Percentiles rank a stretch among this genome's conserved stretches.
phyloP scores from a whole-genome alignment of 805 yeast species.

The Kuraishia hungarica region DNA sequence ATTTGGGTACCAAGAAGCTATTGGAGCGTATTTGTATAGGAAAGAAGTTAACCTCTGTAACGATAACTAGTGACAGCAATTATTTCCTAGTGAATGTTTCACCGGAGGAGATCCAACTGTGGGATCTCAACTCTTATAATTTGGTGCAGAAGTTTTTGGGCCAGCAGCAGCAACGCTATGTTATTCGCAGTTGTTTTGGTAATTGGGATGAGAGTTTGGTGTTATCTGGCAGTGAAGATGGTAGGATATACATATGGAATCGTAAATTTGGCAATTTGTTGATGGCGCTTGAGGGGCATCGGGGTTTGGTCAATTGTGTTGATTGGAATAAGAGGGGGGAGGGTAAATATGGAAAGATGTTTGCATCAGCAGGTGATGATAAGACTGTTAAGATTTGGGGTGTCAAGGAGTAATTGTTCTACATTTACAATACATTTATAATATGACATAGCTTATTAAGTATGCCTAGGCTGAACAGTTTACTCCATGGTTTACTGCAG shows the following conservation, averaged over 20 bases:
- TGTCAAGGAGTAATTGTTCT: neutral
- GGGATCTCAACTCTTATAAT: conserved; percentile 60
- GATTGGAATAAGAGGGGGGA: conserved; percentile 48
- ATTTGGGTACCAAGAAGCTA: conserved; percentile 31
- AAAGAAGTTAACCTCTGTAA: conserved; percentile 56
- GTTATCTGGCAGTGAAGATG: conserved; percentile 81
- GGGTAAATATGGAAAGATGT: conserved; percentile 1
- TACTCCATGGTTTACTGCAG: no score
- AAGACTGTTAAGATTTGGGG: conserved; percentile 6
- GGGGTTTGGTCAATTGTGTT: conserved; percentile 64
- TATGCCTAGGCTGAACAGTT: no score
- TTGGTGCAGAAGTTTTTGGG: conserved; percentile 62
- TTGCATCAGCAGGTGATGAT: conserved; percentile 6
- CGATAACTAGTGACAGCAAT: conserved; percentile 47
- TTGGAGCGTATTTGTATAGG: conserved; percentile 32
- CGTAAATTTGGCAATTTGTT: conserved; percentile 60
- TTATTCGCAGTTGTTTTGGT: conserved; percentile 74
- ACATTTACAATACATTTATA: no score
- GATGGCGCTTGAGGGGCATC: conserved; percentile 53
- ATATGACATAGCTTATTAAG: no score
- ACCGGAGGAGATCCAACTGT: conserved; percentile 71
- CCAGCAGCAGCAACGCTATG: conserved; percentile 58
- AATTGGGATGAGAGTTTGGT: conserved; percentile 61
- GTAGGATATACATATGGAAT: conserved; percentile 72
- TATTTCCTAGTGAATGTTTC: conserved; percentile 51